phyloP scores from a whole-genome alignment of 1,139 yeast species.

The Suhomyces yuchorum region DNA sequence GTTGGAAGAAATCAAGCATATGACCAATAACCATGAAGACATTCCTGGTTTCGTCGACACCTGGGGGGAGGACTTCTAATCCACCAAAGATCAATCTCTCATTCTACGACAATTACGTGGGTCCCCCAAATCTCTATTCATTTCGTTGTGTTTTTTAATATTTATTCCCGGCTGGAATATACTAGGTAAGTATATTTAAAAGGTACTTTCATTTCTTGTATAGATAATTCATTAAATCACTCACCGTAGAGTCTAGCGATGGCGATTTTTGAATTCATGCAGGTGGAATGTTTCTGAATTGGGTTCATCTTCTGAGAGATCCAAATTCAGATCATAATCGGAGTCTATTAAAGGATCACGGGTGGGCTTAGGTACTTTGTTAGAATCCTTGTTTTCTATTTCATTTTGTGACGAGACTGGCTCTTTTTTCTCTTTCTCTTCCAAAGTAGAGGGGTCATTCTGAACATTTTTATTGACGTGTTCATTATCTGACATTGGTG shows the following conservation, averaged over 20 bases:
- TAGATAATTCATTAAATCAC: slow-evolving; percentile 5
- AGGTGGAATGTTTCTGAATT: slow-evolving; percentile 10
- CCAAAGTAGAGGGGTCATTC: too few relatives aligned
- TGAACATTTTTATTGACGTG: too few relatives aligned
- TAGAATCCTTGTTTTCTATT: too few relatives aligned
- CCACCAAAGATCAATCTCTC: background rate
- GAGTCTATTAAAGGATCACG: slow-evolving; percentile 31
- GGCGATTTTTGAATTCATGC: slow-evolving; percentile 7
- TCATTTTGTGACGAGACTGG: too few relatives aligned
- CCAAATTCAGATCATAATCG: slow-evolving; percentile 32
- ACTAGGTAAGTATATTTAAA: slow-evolving; percentile 4
- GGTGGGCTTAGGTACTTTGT: slow-evolving; percentile 10
- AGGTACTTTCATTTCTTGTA: slow-evolving; percentile 7
- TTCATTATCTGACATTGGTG: too few relatives aligned
- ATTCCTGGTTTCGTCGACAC: slow-evolving; percentile 33
- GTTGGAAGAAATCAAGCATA: slow-evolving; percentile 35
- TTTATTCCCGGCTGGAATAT: slow-evolving; percentile 3
- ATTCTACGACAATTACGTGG: background rate
- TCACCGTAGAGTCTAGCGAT: background rate
- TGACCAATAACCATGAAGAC: slow-evolving; percentile 19
- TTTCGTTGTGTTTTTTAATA: slow-evolving; percentile 3
- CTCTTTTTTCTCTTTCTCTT: too few relatives aligned
- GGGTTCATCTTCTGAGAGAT: slow-evolving; percentile 20
- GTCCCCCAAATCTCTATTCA: slow-evolving; percentile 1
- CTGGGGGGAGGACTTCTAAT: slow-evolving; percentile 20